Evolutionary conservation across 306 rosid species (phyloP).

Genomic region (Gynostemma pentaphyllum): DNA sequence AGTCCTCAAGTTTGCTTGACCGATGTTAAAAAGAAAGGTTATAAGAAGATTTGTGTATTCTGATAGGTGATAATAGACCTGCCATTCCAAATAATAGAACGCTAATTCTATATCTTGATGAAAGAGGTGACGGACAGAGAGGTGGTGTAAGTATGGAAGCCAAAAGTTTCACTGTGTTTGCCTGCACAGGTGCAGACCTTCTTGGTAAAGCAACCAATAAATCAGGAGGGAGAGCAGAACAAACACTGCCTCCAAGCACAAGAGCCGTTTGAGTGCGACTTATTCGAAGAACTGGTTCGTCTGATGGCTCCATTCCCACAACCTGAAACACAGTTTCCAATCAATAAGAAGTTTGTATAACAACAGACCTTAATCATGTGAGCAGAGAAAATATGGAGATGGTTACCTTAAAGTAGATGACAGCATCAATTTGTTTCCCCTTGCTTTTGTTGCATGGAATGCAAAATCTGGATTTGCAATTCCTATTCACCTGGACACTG

Average conservation of each 20-base stretch:
- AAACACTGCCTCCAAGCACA: slow-evolving; percentile 78
- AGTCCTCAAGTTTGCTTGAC: background rate
- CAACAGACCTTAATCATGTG: slow-evolving; percentile 1
- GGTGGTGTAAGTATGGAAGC: slow-evolving; percentile 77
- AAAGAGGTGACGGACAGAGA: slow-evolving; percentile 68
- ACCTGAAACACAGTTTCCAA: slow-evolving; percentile 41
- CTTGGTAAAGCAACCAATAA: slow-evolving; percentile 40
- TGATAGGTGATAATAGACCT: slow-evolving; percentile 36
- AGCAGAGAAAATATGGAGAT: background rate
- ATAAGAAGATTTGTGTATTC: background rate
- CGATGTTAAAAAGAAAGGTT: background rate
- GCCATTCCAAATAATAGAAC: slow-evolving; percentile 70
- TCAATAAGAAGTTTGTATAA: slow-evolving; percentile 15
- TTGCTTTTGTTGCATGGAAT: slow-evolving; percentile 50
- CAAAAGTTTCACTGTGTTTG: slow-evolving; percentile 56
- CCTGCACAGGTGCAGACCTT: slow-evolving; percentile 64
- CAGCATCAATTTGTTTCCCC: slow-evolving; percentile 22
- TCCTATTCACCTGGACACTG: slow-evolving; percentile 50
- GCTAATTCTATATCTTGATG: slow-evolving; percentile 81
- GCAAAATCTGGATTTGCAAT: slow-evolving; percentile 59
- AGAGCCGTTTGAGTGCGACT: slow-evolving; percentile 66
- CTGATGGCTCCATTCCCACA: slow-evolving; percentile 84
- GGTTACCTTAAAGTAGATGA: slow-evolving; percentile 72
- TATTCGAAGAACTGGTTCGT: slow-evolving; percentile 52
- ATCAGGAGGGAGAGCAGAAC: slow-evolving; percentile 82